Evolutionary conservation across 2,329 filamentous ascomycete genomes (phyloP).

Genomic region (Biscogniauxia mediterranea): DNA sequence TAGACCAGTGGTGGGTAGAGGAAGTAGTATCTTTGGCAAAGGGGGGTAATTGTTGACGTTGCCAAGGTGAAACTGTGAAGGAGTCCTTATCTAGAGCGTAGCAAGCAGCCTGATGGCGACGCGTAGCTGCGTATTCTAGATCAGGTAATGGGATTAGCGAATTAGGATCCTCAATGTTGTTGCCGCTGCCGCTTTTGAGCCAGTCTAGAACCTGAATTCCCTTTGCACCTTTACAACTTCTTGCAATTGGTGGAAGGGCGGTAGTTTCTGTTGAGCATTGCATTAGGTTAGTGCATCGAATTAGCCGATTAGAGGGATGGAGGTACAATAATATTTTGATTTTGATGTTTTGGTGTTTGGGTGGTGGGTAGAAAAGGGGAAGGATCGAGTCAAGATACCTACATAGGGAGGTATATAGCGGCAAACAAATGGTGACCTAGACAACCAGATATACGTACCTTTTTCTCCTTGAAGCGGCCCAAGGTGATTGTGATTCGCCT

Average conservation of each 20-base stretch:
- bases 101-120: neutral
- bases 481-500: neutral
- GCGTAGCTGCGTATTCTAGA: neutral
- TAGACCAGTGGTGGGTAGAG: neutral
- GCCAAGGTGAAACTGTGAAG: neutral
- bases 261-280: neutral
- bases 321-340: neutral
- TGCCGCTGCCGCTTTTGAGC: neutral
- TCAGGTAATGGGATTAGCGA: neutral
- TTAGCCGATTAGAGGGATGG: neutral
- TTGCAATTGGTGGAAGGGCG: neutral
- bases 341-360: neutral
- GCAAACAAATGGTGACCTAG: neutral
- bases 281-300: neutral
- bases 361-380: neutral
- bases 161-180: neutral
- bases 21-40: neutral
- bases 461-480: neutral
- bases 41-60: neutral
- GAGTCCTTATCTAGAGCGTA: neutral
- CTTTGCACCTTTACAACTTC: neutral
- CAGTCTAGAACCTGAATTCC: neutral
- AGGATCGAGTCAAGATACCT: neutral
- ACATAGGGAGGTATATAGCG: neutral
- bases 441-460: neutral